Percentiles rank a stretch among this genome's conserved stretches.
These are phyloP conservation scores for Chlorella sorokiniana DNA, from an alignment of 139 green algal genomes.

Conservation along the genomic window DNA sequence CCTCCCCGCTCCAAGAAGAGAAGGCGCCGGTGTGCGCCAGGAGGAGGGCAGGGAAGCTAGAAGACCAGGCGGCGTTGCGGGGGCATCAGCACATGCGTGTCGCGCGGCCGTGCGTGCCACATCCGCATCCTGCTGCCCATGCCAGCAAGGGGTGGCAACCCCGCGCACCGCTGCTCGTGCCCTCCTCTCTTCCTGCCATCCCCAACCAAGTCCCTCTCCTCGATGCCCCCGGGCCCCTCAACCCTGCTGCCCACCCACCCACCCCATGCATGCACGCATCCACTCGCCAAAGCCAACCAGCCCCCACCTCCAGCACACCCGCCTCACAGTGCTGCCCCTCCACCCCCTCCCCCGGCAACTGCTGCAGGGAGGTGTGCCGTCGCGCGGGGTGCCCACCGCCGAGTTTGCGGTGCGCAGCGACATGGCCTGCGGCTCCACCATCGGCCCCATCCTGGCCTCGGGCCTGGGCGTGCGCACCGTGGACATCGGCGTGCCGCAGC, in stretches of 20 bases:
- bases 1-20: background rate
- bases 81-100: background rate
- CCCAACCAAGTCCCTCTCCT: background rate
- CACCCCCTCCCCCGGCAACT: background rate
- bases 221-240: too few relatives aligned
- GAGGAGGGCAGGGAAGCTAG: too few relatives aligned
- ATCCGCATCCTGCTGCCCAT: too few relatives aligned
- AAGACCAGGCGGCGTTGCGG: background rate
- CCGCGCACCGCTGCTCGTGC: too few relatives aligned
- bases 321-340: background rate
- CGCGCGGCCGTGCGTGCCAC: too few relatives aligned
- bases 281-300: background rate
- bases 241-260: background rate
- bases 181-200: too few relatives aligned
- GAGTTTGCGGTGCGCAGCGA: slow-evolving; percentile 89
- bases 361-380: slow-evolving; percentile 68
- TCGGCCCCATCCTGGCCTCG: slow-evolving; percentile 93
- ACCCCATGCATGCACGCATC: background rate
- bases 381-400: slow-evolving; percentile 77
- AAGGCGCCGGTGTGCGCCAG: background rate
- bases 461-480: slow-evolving; percentile 85
- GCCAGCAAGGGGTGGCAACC: too few relatives aligned
- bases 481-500: slow-evolving; percentile 86
- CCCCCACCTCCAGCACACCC: background rate
- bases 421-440: slow-evolving; percentile 97